A percentile compares a stretch with the other conserved stretches of the same genome.
Evolutionary conservation across 495 filamentous ascomycete genomes (phyloP).

Genomic region (Xylaria cubensis): DNA sequence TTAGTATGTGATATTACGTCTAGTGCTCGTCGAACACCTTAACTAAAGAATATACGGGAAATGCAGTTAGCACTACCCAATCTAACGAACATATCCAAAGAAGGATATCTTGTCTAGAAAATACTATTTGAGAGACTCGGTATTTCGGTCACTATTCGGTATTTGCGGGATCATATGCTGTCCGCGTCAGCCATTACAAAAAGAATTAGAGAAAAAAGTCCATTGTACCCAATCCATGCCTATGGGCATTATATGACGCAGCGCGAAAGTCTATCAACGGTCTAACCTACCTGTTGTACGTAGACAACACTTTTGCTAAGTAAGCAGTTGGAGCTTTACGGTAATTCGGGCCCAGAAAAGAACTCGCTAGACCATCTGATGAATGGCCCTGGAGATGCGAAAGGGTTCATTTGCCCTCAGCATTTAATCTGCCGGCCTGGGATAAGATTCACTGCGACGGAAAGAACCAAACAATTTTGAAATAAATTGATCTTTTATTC

Average conservation of each 20-base stretch:
- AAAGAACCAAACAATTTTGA: background rate
- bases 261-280: background rate
- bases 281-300: background rate
- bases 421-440: slow-evolving; percentile 71
- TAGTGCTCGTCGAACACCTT: background rate
- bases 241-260: background rate
- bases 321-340: background rate
- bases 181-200: background rate
- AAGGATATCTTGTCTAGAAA: background rate
- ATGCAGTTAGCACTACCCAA: background rate
- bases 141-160: background rate
- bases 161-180: background rate
- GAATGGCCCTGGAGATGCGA: slow-evolving; percentile 58
- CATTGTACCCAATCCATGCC: background rate
- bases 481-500: background rate
- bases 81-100: background rate
- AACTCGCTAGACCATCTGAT: slow-evolving; percentile 45
- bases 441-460: background rate
- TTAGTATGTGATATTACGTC: background rate
- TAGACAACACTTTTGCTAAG: background rate
- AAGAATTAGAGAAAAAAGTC: background rate
- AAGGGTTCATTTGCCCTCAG: slow-evolving; percentile 90
- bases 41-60: background rate
- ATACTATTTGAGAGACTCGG: background rate
- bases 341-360: slow-evolving; percentile 17